Conservation (phyloP, 257 asterid species). For the Dorcoceras hygrometricum region DNA sequence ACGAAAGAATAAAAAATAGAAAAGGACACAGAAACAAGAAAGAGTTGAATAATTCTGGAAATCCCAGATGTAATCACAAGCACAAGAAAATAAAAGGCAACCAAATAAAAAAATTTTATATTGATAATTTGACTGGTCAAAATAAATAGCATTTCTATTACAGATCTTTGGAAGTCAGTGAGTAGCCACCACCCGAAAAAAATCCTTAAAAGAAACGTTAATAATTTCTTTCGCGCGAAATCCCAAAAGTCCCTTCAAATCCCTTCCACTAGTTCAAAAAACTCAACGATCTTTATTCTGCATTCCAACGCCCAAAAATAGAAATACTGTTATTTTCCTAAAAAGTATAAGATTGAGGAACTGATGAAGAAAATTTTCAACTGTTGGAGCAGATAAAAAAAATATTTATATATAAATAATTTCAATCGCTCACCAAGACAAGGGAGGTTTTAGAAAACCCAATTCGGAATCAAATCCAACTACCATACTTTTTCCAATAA, state of each 20-base stretch:
- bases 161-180: conserved; percentile 55
- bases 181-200: conserved; percentile 14
- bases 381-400: neutral
- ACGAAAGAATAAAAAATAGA: neutral
- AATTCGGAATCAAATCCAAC: conserved; percentile 19
- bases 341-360: neutral
- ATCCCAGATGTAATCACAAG: conserved; percentile 10
- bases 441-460: neutral
- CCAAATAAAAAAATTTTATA: neutral
- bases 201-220: conserved; percentile 26
- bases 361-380: neutral
- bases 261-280: conserved; percentile 26
- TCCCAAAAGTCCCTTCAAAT: conserved; percentile 35
- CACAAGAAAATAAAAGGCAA: conserved; percentile 18
- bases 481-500: conserved; percentile 1
- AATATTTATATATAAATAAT: no score
- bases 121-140: conserved; percentile 52
- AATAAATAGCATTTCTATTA: conserved; percentile 38
- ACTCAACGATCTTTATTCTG: conserved; percentile 22
- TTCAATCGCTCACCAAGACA: conserved; percentile 6
- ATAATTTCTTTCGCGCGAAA: conserved; percentile 56
- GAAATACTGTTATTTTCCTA: conserved; percentile 28
- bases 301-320: conserved; percentile 40
- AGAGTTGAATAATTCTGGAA: conserved; percentile 22
- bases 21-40: conserved; percentile 22